Conservation (phyloP, 495 filamentous ascomycete species). For the Tirmania nivea region DNA sequence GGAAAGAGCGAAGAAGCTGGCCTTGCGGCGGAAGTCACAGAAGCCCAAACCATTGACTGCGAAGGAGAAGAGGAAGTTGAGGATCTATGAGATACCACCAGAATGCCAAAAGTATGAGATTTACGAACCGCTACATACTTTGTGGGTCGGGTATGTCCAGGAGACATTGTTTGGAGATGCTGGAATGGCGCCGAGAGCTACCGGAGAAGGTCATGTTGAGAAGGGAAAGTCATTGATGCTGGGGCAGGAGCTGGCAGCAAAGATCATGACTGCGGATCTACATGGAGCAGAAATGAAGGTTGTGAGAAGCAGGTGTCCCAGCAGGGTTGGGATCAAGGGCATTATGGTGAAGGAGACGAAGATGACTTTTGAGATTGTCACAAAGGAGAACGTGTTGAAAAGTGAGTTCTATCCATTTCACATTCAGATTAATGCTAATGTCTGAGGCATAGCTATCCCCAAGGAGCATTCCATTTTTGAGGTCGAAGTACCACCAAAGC, state of each 20-base stretch:
- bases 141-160: conserved; percentile 72
- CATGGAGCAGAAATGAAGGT: conserved; percentile 77
- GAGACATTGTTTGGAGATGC: conserved; percentile 38
- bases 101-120: conserved; percentile 47
- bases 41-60: conserved; percentile 64
- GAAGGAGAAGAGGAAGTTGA: conserved; percentile 47
- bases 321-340: conserved; percentile 60
- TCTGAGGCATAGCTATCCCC: conserved; percentile 37
- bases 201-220: conserved; percentile 8
- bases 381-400: conserved; percentile 36
- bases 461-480: conserved; percentile 80
- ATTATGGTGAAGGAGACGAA: conserved; percentile 78
- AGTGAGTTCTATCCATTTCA: conserved; percentile 23
- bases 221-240: conserved; percentile 51
- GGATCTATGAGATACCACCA: conserved; percentile 51
- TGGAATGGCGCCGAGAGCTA: conserved; percentile 26
- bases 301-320: conserved; percentile 54
- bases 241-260: not conserved
- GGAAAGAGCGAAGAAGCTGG: conserved; percentile 30
- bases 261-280: conserved; percentile 32
- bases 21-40: conserved; percentile 14
- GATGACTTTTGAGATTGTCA: conserved; percentile 69
- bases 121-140: conserved; percentile 48
- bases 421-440: not conserved
- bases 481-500: conserved; percentile 34